phyloP scores from a whole-genome alignment of 108 stramenopile species.

The Skeletonema marinoi region DNA sequence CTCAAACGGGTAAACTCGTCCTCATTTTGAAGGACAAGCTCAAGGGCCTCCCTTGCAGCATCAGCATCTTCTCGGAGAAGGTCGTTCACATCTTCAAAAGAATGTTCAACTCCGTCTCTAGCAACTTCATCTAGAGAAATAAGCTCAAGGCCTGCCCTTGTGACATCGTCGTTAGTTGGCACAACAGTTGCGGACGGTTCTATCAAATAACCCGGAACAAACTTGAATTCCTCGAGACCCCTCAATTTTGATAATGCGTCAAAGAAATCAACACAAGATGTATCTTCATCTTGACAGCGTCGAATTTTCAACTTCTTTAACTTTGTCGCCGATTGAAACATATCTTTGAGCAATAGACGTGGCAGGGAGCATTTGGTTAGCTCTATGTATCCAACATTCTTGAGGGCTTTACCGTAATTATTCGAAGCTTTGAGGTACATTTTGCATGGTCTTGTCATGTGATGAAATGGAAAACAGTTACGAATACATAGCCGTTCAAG shows the following conservation, averaged over 20 bases:
- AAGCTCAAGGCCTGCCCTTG: neutral
- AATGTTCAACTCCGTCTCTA: no score
- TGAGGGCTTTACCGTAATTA: neutral
- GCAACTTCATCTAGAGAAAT: no score
- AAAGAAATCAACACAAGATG: neutral
- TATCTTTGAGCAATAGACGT: neutral
- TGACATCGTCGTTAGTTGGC: neutral
- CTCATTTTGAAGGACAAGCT: neutral
- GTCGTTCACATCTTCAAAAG: no score
- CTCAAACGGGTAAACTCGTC: neutral
- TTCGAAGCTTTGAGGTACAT: neutral
- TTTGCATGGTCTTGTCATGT: neutral
- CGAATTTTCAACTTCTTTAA: neutral
- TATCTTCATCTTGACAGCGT: neutral
- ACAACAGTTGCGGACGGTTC: neutral
- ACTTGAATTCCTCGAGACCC: neutral
- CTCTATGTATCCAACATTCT: neutral
- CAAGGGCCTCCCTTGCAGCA: neutral
- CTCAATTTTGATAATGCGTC: neutral
- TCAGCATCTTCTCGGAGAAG: no score
- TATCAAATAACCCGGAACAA: neutral
- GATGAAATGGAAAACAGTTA: neutral
- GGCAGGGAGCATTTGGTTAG: neutral
- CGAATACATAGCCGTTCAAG: neutral
- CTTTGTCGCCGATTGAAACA: neutral